Conservation (phyloP, 805 yeast genomes). For the Candida odintsovae region DNA sequence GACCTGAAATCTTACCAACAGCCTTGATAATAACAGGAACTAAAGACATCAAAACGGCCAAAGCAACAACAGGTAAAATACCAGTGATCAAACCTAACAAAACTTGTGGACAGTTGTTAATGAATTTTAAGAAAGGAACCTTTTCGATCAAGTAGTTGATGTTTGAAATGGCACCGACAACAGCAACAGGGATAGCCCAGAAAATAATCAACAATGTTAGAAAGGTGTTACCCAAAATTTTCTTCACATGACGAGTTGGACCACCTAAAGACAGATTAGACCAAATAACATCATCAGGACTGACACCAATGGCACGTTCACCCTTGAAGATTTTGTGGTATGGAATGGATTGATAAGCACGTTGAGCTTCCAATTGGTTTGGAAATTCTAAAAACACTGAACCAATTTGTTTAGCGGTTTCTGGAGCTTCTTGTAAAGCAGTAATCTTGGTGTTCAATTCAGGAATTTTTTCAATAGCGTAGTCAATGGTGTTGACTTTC, state of each 20-base stretch:
- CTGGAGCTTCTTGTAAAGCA: constrained; percentile 48
- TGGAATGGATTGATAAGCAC: constrained; percentile 79
- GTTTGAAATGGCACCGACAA: constrained; percentile 91
- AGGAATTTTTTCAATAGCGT: constrained; percentile 60
- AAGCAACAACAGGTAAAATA: constrained; percentile 74
- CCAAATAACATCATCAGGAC: constrained; percentile 88
- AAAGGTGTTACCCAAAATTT: constrained; percentile 53
- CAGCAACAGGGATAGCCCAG: constrained; percentile 98
- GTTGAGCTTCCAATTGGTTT: constrained; percentile 81
- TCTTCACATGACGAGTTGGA: constrained; percentile 51
- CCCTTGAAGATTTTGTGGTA: constrained; percentile 36
- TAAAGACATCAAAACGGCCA: constrained; percentile 78
- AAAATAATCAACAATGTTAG: constrained; percentile 68
- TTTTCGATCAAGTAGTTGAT: constrained; percentile 65
- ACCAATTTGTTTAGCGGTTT: constrained; percentile 45
- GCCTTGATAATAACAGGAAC: constrained; percentile 79
- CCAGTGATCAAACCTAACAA: constrained; percentile 84
- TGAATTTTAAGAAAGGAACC: constrained; percentile 70
- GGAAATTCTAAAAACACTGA: constrained; percentile 66
- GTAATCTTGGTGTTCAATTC: constrained; percentile 64
- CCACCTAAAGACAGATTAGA: constrained; percentile 57
- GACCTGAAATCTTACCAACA: constrained; percentile 72
- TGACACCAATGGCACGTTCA: constrained; percentile 47
- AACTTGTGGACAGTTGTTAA: constrained; percentile 63
- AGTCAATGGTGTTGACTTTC: constrained; percentile 80